A percentile compares a stretch with the other conserved stretches of the same genome.
Evolutionary conservation across 2,329 filamentous ascomycete species (phyloP).

Genomic region (Colletotrichum magnum): DNA sequence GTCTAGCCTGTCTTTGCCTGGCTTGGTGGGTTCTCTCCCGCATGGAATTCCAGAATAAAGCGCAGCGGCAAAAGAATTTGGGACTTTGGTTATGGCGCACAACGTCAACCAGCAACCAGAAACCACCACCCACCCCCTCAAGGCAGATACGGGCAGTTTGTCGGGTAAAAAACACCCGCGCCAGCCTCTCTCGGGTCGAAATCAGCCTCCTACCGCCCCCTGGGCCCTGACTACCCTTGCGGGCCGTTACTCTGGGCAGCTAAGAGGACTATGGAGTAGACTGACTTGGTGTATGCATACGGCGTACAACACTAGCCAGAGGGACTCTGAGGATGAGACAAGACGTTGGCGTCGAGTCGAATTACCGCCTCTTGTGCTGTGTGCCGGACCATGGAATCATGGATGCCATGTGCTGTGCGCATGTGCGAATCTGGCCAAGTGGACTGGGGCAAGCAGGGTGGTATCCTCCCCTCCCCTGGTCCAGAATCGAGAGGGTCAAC

Average conservation of each 20-base stretch:
- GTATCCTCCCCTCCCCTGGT: not conserved
- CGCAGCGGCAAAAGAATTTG: slow-evolving; percentile 8
- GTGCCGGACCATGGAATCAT: not conserved
- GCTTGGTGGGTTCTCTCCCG: too few species aligned
- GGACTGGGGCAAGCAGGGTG: not conserved
- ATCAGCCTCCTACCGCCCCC: slow-evolving; percentile 10
- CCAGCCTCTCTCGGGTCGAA: not conserved
- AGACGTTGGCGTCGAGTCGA: not conserved
- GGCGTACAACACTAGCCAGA: too few species aligned
- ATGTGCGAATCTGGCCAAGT: too few species aligned
- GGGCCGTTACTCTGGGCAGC: not conserved
- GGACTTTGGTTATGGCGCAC: slow-evolving; percentile 13
- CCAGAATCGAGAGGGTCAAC: slow-evolving; percentile 8
- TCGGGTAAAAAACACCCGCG: slow-evolving; percentile 15
- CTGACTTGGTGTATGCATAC: too few species aligned
- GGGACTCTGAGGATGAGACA: not conserved
- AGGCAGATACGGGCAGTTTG: not conserved
- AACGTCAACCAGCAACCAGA: not conserved
- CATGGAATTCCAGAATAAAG: too few species aligned
- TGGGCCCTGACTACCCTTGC: not conserved
- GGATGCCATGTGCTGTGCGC: not conserved
- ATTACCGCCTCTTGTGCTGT: not conserved
- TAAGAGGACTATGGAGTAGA: not conserved
- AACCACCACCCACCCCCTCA: not conserved
- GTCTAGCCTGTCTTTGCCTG: too few species aligned